Evolutionary conservation across 2,329 filamentous ascomycete genomes (phyloP), one percentile per base, ranked within the genome.

Genomic region (Bipolaris sorokiniana): DNA sequence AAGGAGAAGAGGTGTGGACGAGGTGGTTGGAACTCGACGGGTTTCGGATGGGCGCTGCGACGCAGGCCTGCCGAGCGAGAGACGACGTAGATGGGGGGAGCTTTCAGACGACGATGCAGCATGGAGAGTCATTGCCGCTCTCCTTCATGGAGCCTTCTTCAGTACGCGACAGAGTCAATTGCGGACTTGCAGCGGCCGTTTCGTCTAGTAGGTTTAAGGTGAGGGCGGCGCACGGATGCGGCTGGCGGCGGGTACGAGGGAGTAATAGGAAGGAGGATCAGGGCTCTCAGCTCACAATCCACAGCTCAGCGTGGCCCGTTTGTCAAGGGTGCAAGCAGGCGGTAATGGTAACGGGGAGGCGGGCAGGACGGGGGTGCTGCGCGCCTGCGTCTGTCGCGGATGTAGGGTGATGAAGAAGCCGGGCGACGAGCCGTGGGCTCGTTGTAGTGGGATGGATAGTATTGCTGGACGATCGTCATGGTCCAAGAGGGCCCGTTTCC

Each of bases 121-220:
- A 56, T 62, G 61, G 62, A 66, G 62, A 63, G 66, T 57, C 67
- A 70, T 70, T 61, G 64, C 66, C 64, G 57, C 57, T 62, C 58
- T 55, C 58, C 58, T 56, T 48, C 54, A 42, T 51, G 52, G 56
- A 61, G 54, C 28, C 44, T 53, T 52, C 51, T 46, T n/a, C 18
- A 45, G 28, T 41, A 50, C 52, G 55, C 51, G 42, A 50, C 45
- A 56, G 48, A 36, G 50, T 51, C 58, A 58, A 49, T 34, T 23
- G 48, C 38, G 23, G 56, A 45, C 33, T 33, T 42, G 38, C 36
- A 31, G 53, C 51, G 48, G 44, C 51, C 37, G 59, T 61, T 60
- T 56, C 53, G 56, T 51, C 16, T 48, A 36, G 49, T 40, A 42
- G 42, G 45, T 46, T 52, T 48, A 56, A 56, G 48, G 51, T 46